Evolutionary conservation across 495 filamentous ascomycete species (phyloP).

Genomic region (Aspergillus sclerotioniger): DNA sequence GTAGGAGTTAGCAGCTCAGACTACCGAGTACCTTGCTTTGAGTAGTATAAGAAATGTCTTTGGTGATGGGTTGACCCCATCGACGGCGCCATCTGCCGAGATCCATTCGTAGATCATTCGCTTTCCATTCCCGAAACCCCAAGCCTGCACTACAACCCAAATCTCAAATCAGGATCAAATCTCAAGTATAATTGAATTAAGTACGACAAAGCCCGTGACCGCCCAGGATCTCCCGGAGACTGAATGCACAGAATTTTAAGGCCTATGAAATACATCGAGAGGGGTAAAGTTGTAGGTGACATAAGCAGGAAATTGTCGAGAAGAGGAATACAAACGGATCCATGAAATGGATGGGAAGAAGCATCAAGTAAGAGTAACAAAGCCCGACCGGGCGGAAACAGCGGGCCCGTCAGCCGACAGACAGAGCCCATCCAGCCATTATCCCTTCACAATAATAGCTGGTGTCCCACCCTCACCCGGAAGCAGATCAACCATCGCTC

Average conservation of each 20-base stretch:
- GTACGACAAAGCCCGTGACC: constrained; percentile 14
- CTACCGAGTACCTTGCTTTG: neutral
- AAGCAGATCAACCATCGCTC: constrained; percentile 33
- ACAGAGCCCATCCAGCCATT: neutral
- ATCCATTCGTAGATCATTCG: neutral
- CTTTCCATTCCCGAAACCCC: neutral
- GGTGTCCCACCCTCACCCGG: constrained; percentile 6
- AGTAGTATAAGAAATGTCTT: neutral
- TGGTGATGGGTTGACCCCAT: neutral
- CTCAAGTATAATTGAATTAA: constrained; percentile 19
- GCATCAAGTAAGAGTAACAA: constrained; percentile 18
- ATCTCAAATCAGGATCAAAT: neutral
- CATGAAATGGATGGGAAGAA: constrained; percentile 16
- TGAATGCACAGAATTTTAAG: constrained; percentile 15
- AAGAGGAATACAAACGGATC: constrained; percentile 22
- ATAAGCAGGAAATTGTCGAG: constrained; percentile 6
- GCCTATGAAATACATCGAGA: constrained; percentile 30
- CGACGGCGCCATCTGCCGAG: constrained; percentile 3
- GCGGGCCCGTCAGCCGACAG: neutral
- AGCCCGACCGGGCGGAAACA: constrained; percentile 12
- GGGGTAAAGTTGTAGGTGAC: constrained; percentile 9
- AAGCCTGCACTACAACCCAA: too few species aligned
- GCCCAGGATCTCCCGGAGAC: constrained; percentile 8
- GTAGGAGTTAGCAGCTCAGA: constrained; percentile 5
- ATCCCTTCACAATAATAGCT: neutral